Conservation (phyloP, 2,329 filamentous ascomycete species). For the Trichophyton equinum region DNA sequence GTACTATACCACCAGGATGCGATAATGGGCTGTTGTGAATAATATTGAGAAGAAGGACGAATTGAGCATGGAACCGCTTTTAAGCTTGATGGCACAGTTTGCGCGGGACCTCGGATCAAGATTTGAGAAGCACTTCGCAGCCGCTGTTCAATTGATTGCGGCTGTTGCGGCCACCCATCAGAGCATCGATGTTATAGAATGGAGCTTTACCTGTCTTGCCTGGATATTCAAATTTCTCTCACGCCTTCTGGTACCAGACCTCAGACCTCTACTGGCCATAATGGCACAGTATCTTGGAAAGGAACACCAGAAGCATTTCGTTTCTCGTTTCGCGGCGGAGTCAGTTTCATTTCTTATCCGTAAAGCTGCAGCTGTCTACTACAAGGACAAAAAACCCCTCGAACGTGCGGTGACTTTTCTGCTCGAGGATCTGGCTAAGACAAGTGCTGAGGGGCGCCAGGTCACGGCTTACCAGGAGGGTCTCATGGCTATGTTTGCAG, state of each 20-base stretch:
- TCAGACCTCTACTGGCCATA: slow-evolving; percentile 71
- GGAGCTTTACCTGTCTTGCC: slow-evolving; percentile 86
- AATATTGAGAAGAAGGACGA: slow-evolving; percentile 65
- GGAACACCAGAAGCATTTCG: slow-evolving; percentile 67
- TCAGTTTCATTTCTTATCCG: slow-evolving; percentile 86
- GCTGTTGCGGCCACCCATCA: slow-evolving; percentile 64
- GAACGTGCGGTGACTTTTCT: slow-evolving; percentile 58
- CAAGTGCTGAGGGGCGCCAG: slow-evolving; percentile 21
- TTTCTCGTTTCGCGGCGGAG: slow-evolving; percentile 85
- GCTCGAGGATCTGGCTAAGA: slow-evolving; percentile 49
- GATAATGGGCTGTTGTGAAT: slow-evolving; percentile 75
- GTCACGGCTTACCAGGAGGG: slow-evolving; percentile 63
- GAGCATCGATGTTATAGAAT: slow-evolving; percentile 85
- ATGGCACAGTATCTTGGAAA: slow-evolving; percentile 77
- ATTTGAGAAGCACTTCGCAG: slow-evolving; percentile 80
- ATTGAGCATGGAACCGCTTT: slow-evolving; percentile 69
- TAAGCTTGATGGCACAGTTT: slow-evolving; percentile 82
- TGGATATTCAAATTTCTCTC: slow-evolving; percentile 98
- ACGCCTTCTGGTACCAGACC: slow-evolving; percentile 68
- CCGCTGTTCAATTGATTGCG: slow-evolving; percentile 61
- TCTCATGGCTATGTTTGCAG: slow-evolving; percentile 81
- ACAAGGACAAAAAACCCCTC: slow-evolving; percentile 58
- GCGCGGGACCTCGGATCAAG: slow-evolving; percentile 80
- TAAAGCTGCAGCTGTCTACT: slow-evolving; percentile 68
- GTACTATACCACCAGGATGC: slow-evolving; percentile 80